phyloP scores from a whole-genome alignment of 164 flowering plant species.

The Santalum album region DNA sequence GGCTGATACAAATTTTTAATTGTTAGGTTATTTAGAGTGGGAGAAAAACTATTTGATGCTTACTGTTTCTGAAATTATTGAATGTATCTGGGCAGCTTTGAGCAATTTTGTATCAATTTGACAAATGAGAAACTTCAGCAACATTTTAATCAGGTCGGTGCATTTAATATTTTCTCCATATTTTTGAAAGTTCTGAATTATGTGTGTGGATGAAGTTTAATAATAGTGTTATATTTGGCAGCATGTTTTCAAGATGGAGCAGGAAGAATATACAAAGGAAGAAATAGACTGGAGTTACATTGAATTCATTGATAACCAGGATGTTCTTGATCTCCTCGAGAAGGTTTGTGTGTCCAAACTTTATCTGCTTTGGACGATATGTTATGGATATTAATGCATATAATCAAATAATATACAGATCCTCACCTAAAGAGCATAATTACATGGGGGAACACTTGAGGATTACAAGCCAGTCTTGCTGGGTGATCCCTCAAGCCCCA shows the following conservation, averaged over 20 bases:
- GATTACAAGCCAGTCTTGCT: no score
- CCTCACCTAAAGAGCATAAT: no score
- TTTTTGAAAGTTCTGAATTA: no score
- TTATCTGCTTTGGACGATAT: no score
- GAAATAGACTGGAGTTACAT: constrained; percentile 99
- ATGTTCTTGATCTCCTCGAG: constrained; percentile 91
- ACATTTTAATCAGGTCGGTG: constrained; percentile 95
- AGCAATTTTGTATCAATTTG: constrained; percentile 98
- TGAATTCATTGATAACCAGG: constrained; percentile 95
- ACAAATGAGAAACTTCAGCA: constrained; percentile 99
- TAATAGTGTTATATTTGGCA: constrained; percentile 23
- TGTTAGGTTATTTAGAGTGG: no score
- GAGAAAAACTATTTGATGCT: no score
- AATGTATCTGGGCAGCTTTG: constrained; percentile 57
- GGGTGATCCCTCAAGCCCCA: no score
- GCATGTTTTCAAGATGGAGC: constrained; percentile 99
- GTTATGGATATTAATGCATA: no score
- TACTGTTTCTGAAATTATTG: constrained; percentile 6
- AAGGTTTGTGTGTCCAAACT: constrained; percentile 42
- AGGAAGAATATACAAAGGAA: constrained; percentile 96
- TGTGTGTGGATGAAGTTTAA: no score
- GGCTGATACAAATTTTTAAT: no score
- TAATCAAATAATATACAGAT: no score
- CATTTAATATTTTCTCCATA: not conserved
- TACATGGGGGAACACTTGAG: no score